A percentile compares a stretch with the other conserved stretches of the same genome.
phyloP scores from a whole-genome alignment of 306 rosid species.

The Spatholobus suberectus region DNA sequence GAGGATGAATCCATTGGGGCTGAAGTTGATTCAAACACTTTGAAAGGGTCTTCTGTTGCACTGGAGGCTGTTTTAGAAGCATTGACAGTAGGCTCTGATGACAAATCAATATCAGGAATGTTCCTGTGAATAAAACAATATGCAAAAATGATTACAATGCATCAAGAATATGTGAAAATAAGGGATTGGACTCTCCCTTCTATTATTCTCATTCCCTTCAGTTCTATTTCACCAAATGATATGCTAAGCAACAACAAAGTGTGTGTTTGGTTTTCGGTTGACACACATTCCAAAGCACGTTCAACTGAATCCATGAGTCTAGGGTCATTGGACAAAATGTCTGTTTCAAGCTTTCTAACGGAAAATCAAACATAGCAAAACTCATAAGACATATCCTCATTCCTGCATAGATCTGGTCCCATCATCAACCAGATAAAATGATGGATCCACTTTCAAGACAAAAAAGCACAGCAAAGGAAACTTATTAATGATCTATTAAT shows the following conservation, averaged over 20 bases:
- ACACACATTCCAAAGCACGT: too few species aligned
- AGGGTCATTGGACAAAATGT: too few species aligned
- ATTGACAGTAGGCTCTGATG: slow-evolving; percentile 57
- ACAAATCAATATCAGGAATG: slow-evolving; percentile 63
- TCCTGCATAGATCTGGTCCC: slow-evolving; percentile 23
- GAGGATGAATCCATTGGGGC: slow-evolving; percentile 47
- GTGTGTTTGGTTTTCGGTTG: too few species aligned
- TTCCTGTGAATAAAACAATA: slow-evolving; percentile 63
- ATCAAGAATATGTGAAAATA: slow-evolving; percentile 33
- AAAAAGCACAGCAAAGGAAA: slow-evolving; percentile 21
- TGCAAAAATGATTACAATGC: slow-evolving; percentile 32
- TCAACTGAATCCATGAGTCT: too few species aligned
- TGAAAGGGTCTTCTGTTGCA: slow-evolving; percentile 70
- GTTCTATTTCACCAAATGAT: slow-evolving; percentile 19
- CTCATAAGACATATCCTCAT: slow-evolving; percentile 4
- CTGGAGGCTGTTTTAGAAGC: slow-evolving; percentile 60
- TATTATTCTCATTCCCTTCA: slow-evolving; percentile 15
- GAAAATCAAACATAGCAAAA: too few species aligned
- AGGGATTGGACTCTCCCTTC: slow-evolving; percentile 19
- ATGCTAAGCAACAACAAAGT: slow-evolving; percentile 27
- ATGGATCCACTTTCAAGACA: not conserved
- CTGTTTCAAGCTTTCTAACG: too few species aligned
- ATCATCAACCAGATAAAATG: slow-evolving; percentile 31
- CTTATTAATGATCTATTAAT: not conserved
- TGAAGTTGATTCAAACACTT: slow-evolving; percentile 59